phyloP scores from a whole-genome alignment of 768 basidiomycete species.

The Clitopilus hobsonii region DNA sequence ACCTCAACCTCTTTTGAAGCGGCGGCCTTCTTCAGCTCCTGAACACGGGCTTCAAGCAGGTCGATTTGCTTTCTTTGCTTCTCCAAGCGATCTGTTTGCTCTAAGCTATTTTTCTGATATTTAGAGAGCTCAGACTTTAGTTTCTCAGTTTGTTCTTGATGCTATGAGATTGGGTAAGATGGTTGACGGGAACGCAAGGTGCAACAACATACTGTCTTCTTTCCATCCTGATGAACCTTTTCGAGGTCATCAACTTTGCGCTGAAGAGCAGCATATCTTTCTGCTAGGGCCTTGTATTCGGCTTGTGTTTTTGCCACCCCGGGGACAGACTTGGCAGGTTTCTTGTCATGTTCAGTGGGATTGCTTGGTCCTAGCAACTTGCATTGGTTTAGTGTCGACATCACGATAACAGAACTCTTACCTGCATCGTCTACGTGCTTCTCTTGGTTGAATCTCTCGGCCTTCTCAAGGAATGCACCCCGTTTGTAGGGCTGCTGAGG shows the following conservation, averaged over 20 bases:
- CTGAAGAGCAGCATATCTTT: conserved; percentile 53
- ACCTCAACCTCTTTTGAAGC: conserved; percentile 53
- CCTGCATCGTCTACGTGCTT: conserved; percentile 37
- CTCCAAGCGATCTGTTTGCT: conserved; percentile 49
- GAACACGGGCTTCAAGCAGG: conserved; percentile 49
- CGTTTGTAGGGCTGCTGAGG: conserved; percentile 50
- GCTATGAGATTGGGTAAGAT: conserved; percentile 30
- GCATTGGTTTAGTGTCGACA: neutral
- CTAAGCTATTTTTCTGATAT: conserved; percentile 39
- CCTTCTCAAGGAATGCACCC: conserved; percentile 55
- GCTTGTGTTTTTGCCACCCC: conserved; percentile 12
- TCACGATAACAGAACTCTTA: conserved; percentile 15
- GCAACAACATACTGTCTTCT: conserved; percentile 48
- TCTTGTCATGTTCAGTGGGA: conserved; percentile 20
- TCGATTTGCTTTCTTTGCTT: conserved; percentile 64
- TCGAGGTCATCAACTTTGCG: conserved; percentile 64
- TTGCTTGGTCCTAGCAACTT: conserved; percentile 28
- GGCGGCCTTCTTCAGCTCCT: conserved; percentile 52
- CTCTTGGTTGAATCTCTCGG: conserved; percentile 45
- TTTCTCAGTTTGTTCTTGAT: conserved; percentile 54
- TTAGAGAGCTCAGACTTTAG: conserved; percentile 52
- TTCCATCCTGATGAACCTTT: conserved; percentile 56
- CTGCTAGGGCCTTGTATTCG: conserved; percentile 22
- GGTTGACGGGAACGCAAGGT: neutral
- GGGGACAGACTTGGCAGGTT: conserved; percentile 20